Percentiles rank a stretch among this genome's conserved stretches.
These are phyloP conservation scores for Cryptococcus amylolentus DNA, from an alignment of 1,284 basidiomycete genomes.

Conservation along the genomic window DNA sequence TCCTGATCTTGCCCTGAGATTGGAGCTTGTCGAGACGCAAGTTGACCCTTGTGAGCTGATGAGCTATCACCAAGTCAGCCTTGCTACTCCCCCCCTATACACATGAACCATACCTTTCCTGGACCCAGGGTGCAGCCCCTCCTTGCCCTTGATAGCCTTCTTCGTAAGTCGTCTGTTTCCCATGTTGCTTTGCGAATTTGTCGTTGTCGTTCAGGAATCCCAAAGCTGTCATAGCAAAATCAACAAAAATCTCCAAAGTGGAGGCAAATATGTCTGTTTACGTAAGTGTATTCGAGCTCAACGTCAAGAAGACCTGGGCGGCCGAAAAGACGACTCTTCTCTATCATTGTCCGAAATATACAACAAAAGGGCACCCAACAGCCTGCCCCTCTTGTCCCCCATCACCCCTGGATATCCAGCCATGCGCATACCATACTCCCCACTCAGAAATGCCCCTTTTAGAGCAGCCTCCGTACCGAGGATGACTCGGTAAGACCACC, in stretches of 20 bases:
- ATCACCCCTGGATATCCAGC: not conserved
- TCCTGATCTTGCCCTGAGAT: slow-evolving; percentile 55
- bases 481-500: not conserved
- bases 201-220: not conserved
- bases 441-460: not conserved
- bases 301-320: not conserved
- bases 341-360: not conserved
- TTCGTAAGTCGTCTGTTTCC: slow-evolving; percentile 44
- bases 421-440: not conserved
- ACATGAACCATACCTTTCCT: slow-evolving; percentile 35
- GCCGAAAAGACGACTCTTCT: slow-evolving; percentile 3
- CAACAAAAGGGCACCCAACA: not conserved
- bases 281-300: not conserved
- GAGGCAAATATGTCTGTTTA: not conserved
- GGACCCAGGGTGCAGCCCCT: slow-evolving; percentile 47
- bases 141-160: slow-evolving; percentile 50
- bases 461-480: not conserved
- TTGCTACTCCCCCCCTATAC: not conserved
- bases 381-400: not conserved
- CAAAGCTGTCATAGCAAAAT: not conserved
- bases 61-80: slow-evolving; percentile 52
- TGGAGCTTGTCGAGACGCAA: slow-evolving; percentile 67
- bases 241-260: not conserved
- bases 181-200: not conserved
- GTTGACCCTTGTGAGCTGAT: slow-evolving; percentile 68